Base-by-base conservation (phyloP, 176 grass and related monocot species). In the Zizania latifolia region DNA sequence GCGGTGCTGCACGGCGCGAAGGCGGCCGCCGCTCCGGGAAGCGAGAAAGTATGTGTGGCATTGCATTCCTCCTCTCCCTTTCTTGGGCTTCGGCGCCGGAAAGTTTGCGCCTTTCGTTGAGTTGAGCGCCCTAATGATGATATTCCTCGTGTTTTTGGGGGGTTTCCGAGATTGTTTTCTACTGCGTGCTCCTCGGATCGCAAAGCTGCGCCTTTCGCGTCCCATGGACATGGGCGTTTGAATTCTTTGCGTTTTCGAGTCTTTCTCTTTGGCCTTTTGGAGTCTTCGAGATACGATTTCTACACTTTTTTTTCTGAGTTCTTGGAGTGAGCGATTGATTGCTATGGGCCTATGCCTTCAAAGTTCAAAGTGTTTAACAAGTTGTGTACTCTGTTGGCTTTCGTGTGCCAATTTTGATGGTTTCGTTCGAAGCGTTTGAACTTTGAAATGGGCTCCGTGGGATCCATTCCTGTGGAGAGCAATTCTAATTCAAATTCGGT, bases 401-500 rank as follows among this genome's bases (percentile, higher is more conserved):
- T 86, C 28, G 46, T 58, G 21, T 29, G 54, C 32, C 4, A 29
- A 57, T 81, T 77, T 33, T 39, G 10, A 66, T 66, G 65, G 62
- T 39, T 87, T 77, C 80, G 58, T 22, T 28, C 56, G 16, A 41
- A 80, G 22, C 59, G 68, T 85, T 74, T 33, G 55, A 88, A 89
- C 88, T 92, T 74, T 33, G 55, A 88, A 89, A 90, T 92, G 87
- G 76, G 78, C 82, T 86, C 76, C 22, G 71, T 62, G 26, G 41
- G 65, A 81, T 92, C 89, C 72, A 67, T 87, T 29, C 51, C 79
- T 56, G 77, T 75, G 7, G 58, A 64, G 58, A 78, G 39, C 79
- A 68, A 66, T 81, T 81, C 85, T 27, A 90, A 84, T 81, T 81
- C 85, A 33, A 90, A 84, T 85, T 97, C 12, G 82, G 87, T 90